Base-by-base conservation (phyloP, 2,329 filamentous ascomycete species). In the Arthrinium phaeospermum region DNA sequence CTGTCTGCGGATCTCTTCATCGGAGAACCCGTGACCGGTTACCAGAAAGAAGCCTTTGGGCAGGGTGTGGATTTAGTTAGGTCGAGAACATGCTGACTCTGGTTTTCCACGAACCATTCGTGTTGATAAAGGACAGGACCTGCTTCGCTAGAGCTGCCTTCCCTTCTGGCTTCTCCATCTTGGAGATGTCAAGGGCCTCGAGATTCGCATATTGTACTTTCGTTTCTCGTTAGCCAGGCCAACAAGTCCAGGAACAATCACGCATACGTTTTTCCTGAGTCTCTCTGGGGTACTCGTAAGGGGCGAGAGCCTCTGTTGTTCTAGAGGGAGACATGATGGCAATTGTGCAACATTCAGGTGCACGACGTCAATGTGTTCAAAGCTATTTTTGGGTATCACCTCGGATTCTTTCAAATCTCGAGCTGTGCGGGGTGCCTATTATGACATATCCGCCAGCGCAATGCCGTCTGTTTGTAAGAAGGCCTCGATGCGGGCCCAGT, bases 41-140 rank as follows among this genome's bases (percentile, higher is more conserved):
- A 78, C 75, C 34, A 77, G 77, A 71, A 77, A 78, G 72, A 78
- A 78, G 5, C 76, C 76, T 75, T 75, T n/a, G 75, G 68, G 5
- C 4, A 8, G 14, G 5, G 3, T 19, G 67, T 14, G 5, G 30
- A 2, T 41, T 46, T 22, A 49, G 46, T 12, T 22, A 8, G n/a
- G 22, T 5, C 5, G 14, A n/a, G 22, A 22, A n/a, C 22, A n/a
- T n/a, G n/a, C 3, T n/a, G 19, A 10, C 3, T n/a, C 22, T 41
- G 8, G 0, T 49, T n/a, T n/a, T 6, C 3, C 46, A 49, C 70
- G 16, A n/a, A 78, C 74, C 76, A 57, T 78, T 78, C 34, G 75
- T 76, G 51, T 77, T 76, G 72, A 78, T 78, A 73, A 78, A 78
- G 8, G 37, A 45, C n/a, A 78, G 68, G 19, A 78, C 75, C 53